These are phyloP conservation scores for Uronychia binucleata DNA, from an alignment of 73 alveolate genomes.

Conservation along the genomic window DNA sequence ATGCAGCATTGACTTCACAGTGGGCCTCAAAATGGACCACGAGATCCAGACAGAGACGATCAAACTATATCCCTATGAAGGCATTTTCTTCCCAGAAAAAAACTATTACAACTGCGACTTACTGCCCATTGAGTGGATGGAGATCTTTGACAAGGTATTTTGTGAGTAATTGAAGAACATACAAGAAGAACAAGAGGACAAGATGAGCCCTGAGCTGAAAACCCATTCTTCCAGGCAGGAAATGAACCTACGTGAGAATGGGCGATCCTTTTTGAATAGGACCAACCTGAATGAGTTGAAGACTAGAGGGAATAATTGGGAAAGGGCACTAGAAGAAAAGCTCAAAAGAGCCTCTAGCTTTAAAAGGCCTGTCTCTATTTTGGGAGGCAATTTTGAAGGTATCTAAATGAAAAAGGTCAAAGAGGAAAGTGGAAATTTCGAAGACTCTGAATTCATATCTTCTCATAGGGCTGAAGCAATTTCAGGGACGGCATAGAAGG, in stretches of 20 bases:
- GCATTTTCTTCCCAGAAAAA: constrained; percentile 48
- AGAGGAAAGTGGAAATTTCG: too few relatives aligned
- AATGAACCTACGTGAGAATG: background rate
- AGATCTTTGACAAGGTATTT: background rate
- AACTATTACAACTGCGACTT: constrained; percentile 49
- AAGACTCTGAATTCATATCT: too few relatives aligned
- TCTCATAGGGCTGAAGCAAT: too few relatives aligned
- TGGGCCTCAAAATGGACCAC: constrained; percentile 38
- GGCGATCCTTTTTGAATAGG: background rate
- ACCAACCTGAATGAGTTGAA: background rate
- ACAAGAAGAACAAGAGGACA: background rate
- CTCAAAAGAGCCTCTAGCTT: too few relatives aligned
- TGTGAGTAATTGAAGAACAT: background rate
- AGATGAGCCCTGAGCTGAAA: background rate
- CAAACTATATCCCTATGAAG: constrained; percentile 25
- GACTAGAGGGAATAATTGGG: too few relatives aligned
- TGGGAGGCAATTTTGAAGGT: too few relatives aligned
- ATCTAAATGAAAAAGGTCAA: too few relatives aligned
- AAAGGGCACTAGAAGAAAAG: too few relatives aligned
- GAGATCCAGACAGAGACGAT: constrained; percentile 50
- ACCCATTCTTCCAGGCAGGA: background rate
- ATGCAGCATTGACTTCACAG: background rate
- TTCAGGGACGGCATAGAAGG: too few relatives aligned
- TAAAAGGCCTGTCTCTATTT: too few relatives aligned
- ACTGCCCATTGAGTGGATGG: constrained; percentile 57